Evolutionary conservation across 169 alveolate species (phyloP), one percentile per base, ranked within the genome.

Genomic region (Cryptosporidium bovis): DNA sequence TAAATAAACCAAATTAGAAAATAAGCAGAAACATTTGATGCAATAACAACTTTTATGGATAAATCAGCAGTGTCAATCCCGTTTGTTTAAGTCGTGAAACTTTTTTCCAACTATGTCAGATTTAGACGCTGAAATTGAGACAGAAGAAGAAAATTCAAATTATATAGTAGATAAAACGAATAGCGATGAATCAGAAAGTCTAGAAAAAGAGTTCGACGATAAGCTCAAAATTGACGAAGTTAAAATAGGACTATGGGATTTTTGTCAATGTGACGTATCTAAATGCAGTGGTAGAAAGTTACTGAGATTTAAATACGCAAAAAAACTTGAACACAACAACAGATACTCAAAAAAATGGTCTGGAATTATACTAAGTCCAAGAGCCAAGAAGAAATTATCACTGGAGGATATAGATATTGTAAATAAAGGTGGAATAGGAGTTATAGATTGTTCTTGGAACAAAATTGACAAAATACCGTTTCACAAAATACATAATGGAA

Each of bases 391-490:
- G 66, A 82, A 93, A 56, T 51, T 95, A n/a, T 92, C 97, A 8
- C 87, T 91, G 64, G 96, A 92, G 65, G 99, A 97, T 84, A 83
- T 64, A 24, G 96, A 92, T 3, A 66, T 95, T n/a, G 91, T 96
- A 24, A 66, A 83, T 55, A 82, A 89, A 29, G 91, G 90, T 24
- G 99, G 99, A 15, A 83, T 97, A 16, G 96, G 97, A 67, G 99
- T 96, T 12, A 95, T 97, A 36, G 99, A 97, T 92, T 97, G 99
- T 64, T 96, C 99, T 58, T 97, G 99, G 99, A 95, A 95, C 50
- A 92, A 93, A 82, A 94, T 96, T 36, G 95, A 91, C 40, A 93
- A 93, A 82, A 90, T 95, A n/a, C 93, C 93, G 82, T 92, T 92
- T 65, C 92, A 90, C 36, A 90, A 91, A 44, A 90, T 93, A 7